These are phyloP conservation scores for Porodaedalea pini DNA, from an alignment of 1,284 basidiomycete genomes.

Conservation along the genomic window DNA sequence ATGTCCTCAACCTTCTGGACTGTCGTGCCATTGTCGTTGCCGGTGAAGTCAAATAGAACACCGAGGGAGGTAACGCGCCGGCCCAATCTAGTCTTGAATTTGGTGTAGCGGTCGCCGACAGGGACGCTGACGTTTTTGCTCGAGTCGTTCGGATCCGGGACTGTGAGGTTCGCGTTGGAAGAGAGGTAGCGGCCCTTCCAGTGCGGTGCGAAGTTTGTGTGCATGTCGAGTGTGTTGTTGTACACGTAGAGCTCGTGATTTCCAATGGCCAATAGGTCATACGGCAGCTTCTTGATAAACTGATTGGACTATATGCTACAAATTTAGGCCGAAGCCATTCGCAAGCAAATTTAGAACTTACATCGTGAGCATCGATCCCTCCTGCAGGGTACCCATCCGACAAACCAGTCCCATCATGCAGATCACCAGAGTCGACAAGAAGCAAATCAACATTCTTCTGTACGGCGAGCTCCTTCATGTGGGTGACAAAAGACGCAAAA, in stretches of 20 bases:
- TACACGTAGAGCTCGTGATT: constrained; percentile 90
- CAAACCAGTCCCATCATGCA: constrained; percentile 79
- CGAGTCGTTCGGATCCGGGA: constrained; percentile 44
- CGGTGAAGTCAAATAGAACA: constrained; percentile 73
- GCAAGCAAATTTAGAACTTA: constrained; percentile 28
- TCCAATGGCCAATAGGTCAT: constrained; percentile 83
- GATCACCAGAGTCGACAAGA: constrained; percentile 70
- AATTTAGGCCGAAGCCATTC: not conserved
- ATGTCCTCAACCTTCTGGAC: constrained; percentile 72
- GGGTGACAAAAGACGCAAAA: constrained; percentile 75
- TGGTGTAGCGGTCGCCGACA: constrained; percentile 65
- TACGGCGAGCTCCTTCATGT: constrained; percentile 72
- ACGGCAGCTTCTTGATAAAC: constrained; percentile 72
- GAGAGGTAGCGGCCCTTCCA: constrained; percentile 76
- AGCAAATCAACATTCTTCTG: constrained; percentile 66
- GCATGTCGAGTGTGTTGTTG: constrained; percentile 73
- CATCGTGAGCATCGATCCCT: constrained; percentile 70
- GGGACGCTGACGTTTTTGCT: constrained; percentile 46
- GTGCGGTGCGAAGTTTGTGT: constrained; percentile 67
- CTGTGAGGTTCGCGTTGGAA: constrained; percentile 82
- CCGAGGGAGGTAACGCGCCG: constrained; percentile 79
- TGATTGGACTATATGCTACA: constrained; percentile 49
- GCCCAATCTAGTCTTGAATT: constrained; percentile 60
- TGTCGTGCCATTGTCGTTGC: constrained; percentile 62
- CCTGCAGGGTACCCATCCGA: constrained; percentile 71